These are phyloP conservation scores for Pistacia integerrima DNA, from an alignment of 345 rosid genomes.

Conservation along the genomic window DNA sequence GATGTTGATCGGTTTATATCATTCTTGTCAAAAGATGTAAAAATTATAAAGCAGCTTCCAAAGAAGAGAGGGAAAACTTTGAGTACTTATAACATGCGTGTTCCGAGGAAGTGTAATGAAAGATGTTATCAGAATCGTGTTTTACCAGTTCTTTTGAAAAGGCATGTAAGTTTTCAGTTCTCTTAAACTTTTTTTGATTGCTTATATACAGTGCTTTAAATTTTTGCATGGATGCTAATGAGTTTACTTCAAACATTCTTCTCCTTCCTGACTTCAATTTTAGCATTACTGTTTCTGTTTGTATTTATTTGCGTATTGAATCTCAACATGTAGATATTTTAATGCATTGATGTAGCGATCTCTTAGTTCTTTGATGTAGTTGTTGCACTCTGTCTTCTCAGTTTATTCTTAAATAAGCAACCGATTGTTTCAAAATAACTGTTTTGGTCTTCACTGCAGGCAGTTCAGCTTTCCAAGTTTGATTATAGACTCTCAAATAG, in stretches of 20 bases:
- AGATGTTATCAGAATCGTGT: slow-evolving; percentile 85
- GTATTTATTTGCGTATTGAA: not conserved
- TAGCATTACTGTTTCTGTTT: not conserved
- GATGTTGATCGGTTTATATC: slow-evolving; percentile 80
- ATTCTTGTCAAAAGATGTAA: slow-evolving; percentile 81
- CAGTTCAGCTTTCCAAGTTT: slow-evolving; percentile 81
- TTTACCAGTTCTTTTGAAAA: slow-evolving; percentile 91
- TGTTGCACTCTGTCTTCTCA: not conserved
- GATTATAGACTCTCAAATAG: slow-evolving; percentile 95
- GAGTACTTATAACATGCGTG: slow-evolving; percentile 74
- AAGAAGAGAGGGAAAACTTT: slow-evolving; percentile 61
- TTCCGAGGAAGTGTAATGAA: slow-evolving; percentile 93
- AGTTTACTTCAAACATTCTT: not conserved
- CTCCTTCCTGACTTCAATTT: not conserved
- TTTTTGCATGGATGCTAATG: no score
- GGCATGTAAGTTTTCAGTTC: slow-evolving; percentile 92
- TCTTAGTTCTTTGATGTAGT: not conserved
- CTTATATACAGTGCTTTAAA: not conserved
- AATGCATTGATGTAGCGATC: not conserved
- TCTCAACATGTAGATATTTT: not conserved
- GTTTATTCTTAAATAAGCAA: not conserved
- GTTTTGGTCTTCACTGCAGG: slow-evolving; percentile 46
- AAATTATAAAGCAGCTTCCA: slow-evolving; percentile 84
- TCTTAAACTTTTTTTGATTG: slow-evolving; percentile 24
- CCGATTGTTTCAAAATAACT: not conserved